phyloP scores from a whole-genome alignment of 495 filamentous ascomycete genomes.

The Podospora bellae-mahoneyi region DNA sequence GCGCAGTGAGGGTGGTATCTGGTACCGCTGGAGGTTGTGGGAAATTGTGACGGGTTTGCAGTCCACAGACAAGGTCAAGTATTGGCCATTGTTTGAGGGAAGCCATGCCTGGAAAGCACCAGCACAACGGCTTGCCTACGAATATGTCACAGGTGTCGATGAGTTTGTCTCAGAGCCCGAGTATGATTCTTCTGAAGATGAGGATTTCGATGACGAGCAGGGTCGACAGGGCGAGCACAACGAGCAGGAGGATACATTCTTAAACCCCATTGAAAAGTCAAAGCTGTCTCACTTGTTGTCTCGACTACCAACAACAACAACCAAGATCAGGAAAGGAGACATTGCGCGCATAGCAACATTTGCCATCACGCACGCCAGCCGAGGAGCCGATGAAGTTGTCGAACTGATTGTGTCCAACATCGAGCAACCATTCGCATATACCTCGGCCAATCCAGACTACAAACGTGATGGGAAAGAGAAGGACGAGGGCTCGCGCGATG shows the following conservation, averaged over 20 bases:
- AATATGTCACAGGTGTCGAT: slow-evolving; percentile 67
- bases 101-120: slow-evolving; percentile 69
- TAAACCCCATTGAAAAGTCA: slow-evolving; percentile 81
- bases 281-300: slow-evolving; percentile 76
- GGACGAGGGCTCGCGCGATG: slow-evolving; percentile 35
- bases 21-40: slow-evolving; percentile 91
- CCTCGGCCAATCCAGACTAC: slow-evolving; percentile 47
- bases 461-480: slow-evolving; percentile 42
- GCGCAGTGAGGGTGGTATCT: slow-evolving; percentile 71
- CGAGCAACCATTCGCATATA: slow-evolving; percentile 66
- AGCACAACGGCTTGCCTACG: slow-evolving; percentile 62
- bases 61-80: slow-evolving; percentile 39
- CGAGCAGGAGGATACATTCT: slow-evolving; percentile 64
- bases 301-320: slow-evolving; percentile 72
- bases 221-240: slow-evolving; percentile 51
- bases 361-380: slow-evolving; percentile 77
- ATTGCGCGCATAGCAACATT: slow-evolving; percentile 84
- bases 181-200: slow-evolving; percentile 85
- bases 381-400: slow-evolving; percentile 82
- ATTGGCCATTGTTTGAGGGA: slow-evolving; percentile 64
- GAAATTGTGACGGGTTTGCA: slow-evolving; percentile 63
- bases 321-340: slow-evolving; percentile 76
- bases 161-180: slow-evolving; percentile 80
- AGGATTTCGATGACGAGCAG: slow-evolving; percentile 74
- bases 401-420: slow-evolving; percentile 82